A percentile compares a stretch with the other conserved stretches of the same genome.
These are phyloP conservation scores for Sequoia sempervirens DNA, from an alignment of 75 land plant genomes.

Conservation along the genomic window DNA sequence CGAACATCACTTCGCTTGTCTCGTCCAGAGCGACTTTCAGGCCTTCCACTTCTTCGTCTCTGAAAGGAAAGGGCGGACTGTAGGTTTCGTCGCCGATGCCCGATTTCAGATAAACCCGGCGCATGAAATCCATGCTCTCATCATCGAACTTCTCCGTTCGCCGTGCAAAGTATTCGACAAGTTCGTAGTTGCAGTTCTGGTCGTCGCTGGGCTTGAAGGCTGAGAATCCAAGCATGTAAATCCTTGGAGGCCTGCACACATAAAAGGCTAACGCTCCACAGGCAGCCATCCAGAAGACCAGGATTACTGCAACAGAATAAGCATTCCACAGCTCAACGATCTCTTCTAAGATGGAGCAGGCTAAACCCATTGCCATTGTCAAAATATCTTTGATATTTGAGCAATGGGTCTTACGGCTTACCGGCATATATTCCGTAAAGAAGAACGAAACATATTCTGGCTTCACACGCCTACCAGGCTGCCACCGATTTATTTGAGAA, in stretches of 20 bases:
- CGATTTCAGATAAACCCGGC: conserved; percentile 22
- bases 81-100: conserved; percentile 62
- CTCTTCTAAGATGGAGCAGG: neutral
- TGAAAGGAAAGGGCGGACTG: conserved; percentile 35
- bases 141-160: conserved; percentile 11
- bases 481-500: too few relatives aligned
- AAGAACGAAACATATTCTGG: too few relatives aligned
- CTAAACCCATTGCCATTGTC: neutral
- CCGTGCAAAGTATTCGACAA: conserved; percentile 25
- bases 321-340: neutral
- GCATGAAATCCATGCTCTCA: conserved; percentile 27
- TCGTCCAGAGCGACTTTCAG: conserved; percentile 29
- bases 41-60: conserved; percentile 14
- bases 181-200: conserved; percentile 20
- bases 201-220: conserved; percentile 34
- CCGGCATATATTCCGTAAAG: too few relatives aligned
- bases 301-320: neutral
- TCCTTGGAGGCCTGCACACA: conserved; percentile 9
- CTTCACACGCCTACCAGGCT: too few relatives aligned
- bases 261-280: neutral
- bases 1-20: conserved; percentile 26
- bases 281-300: neutral
- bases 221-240: conserved; percentile 35
- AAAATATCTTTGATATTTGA: too few relatives aligned
- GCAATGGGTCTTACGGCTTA: too few relatives aligned